Conservation (phyloP, 805 yeast genomes). For the Limtongia smithiae region DNA sequence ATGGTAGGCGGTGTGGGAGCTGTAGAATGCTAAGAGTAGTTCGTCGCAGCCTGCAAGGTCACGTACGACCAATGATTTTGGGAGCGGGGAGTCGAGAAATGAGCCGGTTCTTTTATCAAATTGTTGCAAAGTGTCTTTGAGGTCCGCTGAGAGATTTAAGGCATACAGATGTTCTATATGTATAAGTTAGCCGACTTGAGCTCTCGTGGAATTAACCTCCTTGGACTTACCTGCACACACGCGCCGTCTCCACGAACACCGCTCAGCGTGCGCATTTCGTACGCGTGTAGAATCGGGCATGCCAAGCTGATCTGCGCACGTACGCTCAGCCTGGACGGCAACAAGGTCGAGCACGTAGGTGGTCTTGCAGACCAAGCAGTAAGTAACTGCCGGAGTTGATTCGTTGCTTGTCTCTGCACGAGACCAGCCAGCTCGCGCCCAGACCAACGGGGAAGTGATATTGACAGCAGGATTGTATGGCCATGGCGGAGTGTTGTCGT, state of each 20-base stretch:
- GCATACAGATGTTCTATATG: constrained; percentile 7
- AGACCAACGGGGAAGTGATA: constrained; percentile 12
- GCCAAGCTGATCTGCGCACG: background rate
- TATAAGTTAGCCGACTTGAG: no score
- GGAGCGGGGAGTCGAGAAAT: no score
- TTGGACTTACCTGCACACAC: constrained; percentile 21
- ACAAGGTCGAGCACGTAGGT: background rate
- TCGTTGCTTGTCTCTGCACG: background rate
- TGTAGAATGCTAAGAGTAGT: no score
- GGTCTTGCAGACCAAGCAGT: constrained; percentile 10
- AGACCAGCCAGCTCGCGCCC: constrained; percentile 27
- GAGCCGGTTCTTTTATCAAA: no score
- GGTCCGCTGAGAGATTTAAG: constrained; percentile 5
- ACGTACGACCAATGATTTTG: no score
- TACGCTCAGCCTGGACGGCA: background rate
- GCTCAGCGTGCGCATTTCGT: constrained; percentile 6
- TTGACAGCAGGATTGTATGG: constrained; percentile 9
- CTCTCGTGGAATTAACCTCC: no score
- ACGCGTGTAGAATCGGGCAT: constrained; percentile 7
- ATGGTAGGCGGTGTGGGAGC: no score
- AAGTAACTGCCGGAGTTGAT: background rate
- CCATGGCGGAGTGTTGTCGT: no score
- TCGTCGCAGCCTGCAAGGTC: no score
- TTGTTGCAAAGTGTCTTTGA: background rate
- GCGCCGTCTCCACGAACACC: constrained; percentile 21